Evolutionary conservation across 2,329 filamentous ascomycete genomes (phyloP).

Genomic region (Zalaria sp.): DNA sequence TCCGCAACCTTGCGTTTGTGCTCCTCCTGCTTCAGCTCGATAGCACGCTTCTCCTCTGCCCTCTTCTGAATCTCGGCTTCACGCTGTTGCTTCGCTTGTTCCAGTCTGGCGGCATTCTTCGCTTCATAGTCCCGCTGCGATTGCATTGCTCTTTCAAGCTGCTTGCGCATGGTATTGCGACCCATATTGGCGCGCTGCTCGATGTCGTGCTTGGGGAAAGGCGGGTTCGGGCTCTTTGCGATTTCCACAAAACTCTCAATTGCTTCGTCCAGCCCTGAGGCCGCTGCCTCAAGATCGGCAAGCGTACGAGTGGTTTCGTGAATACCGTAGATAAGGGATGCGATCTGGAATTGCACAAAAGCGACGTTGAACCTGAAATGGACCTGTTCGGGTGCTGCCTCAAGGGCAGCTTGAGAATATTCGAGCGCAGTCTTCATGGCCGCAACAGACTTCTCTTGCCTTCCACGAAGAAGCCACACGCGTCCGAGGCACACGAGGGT

Average conservation of each 20-base stretch:
- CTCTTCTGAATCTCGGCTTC: constrained; percentile 66
- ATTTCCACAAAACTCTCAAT: constrained; percentile 55
- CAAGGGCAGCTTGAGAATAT: constrained; percentile 55
- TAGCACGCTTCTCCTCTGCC: constrained; percentile 60
- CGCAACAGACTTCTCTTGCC: constrained; percentile 48
- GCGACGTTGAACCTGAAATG: constrained; percentile 97
- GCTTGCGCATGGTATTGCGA: constrained; percentile 82
- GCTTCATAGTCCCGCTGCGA: constrained; percentile 85
- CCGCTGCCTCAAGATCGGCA: constrained; percentile 67
- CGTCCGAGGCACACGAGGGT: constrained; percentile 78
- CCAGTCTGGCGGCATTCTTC: constrained; percentile 78
- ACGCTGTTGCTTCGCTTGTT: constrained; percentile 63
- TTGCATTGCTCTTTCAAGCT: constrained; percentile 73
- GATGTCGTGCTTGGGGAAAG: constrained; percentile 80
- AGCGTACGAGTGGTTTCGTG: constrained; percentile 64
- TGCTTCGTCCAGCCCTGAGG: constrained; percentile 68
- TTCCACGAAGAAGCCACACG: constrained; percentile 72
- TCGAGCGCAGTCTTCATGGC: constrained; percentile 51
- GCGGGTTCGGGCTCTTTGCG: constrained; percentile 50
- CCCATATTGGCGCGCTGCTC: constrained; percentile 97
- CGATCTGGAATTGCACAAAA: constrained; percentile 91
- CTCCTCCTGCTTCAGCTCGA: constrained; percentile 56
- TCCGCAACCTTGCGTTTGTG: constrained; percentile 70
- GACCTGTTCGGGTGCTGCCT: constrained; percentile 65
- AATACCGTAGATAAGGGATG: constrained; percentile 61